Evolutionary conservation across 2,329 filamentous ascomycete genomes (phyloP).

Genomic region (Clarireedia hainanense): DNA sequence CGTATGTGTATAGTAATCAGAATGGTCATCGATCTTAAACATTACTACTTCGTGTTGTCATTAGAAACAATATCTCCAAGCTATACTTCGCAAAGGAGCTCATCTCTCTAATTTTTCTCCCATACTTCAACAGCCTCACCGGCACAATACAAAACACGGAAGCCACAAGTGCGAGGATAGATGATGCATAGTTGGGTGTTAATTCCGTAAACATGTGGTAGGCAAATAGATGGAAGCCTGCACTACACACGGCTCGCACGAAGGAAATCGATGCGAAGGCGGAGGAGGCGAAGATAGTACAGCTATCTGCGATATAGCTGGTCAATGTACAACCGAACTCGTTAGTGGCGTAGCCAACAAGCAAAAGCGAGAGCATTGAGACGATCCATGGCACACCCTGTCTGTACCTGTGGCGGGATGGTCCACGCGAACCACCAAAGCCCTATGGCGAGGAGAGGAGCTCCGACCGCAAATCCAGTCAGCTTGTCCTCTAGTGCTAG

Average conservation of each 20-base stretch:
- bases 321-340: slow-evolving; percentile 35
- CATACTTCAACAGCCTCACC: slow-evolving; percentile 31
- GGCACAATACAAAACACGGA: slow-evolving; percentile 34
- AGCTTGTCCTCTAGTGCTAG: slow-evolving; percentile 39
- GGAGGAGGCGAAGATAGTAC: slow-evolving; percentile 36
- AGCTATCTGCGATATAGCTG: slow-evolving; percentile 38
- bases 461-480: slow-evolving; percentile 37
- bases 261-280: slow-evolving; percentile 36
- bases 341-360: slow-evolving; percentile 40
- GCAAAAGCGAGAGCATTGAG: slow-evolving; percentile 33
- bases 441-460: slow-evolving; percentile 35
- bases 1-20: no score
- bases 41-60: not conserved
- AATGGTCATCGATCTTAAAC: no score
- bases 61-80: not conserved
- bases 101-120: slow-evolving; percentile 10
- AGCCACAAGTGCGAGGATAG: slow-evolving; percentile 34
- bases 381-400: slow-evolving; percentile 33
- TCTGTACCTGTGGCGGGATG: slow-evolving; percentile 33
- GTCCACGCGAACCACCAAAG: slow-evolving; percentile 41
- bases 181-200: slow-evolving; percentile 33
- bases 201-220: slow-evolving; percentile 33
- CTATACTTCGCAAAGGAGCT: not conserved
- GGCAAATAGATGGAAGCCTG: slow-evolving; percentile 34
- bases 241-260: slow-evolving; percentile 32